Evolutionary conservation across 2,329 filamentous ascomycete genomes (phyloP), one percentile per base, ranked within the genome.

Genomic region (Colletotrichum kahawae): DNA sequence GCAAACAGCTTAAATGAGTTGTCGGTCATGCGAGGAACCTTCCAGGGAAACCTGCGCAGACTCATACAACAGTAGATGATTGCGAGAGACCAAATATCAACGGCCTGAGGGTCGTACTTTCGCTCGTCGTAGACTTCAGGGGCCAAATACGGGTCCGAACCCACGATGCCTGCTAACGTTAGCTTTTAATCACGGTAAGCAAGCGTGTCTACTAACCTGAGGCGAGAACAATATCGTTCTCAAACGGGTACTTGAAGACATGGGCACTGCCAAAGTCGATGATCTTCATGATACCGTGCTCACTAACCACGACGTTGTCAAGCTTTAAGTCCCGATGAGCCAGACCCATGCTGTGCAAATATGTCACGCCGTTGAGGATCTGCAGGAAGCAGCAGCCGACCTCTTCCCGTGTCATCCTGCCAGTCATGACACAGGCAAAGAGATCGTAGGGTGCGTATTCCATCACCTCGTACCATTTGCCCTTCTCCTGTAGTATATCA

Each of bases 1-100:
- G 96, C 93, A 82, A 99, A 99, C 2, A 99, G 90, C 80, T 96
- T 96, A 85, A 95, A 99, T 0, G 95, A 98, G 83, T 98, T 98
- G 83, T 99, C 97, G 5, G 95, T 95, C 82, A 95, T 87, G 54
- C 96, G 92, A 6, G 97, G 97, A 43, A 97, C 93, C 86, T 99
- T 99, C 97, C 97, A 99, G 0, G 97, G 97, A 82, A 99, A 99
- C 43, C 97, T 90, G 27, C 97, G 91, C 56, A 99, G 88, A 7
- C 95, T 97, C 97, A 99, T 99, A 87, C 97, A 99, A 85, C 97
- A 98, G 85, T 96, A 99, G 70, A 99, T 98, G 79, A 99, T 99
- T 21, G 96, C 97, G 75, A 99, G 88, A 13, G 97, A 99, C 97
- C 97, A 99, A 75, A 99, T 95, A 85, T 99, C 97, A 1, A 96